Base-by-base conservation (phyloP, 805 yeast genomes). In the Teunomyces stri region DNA sequence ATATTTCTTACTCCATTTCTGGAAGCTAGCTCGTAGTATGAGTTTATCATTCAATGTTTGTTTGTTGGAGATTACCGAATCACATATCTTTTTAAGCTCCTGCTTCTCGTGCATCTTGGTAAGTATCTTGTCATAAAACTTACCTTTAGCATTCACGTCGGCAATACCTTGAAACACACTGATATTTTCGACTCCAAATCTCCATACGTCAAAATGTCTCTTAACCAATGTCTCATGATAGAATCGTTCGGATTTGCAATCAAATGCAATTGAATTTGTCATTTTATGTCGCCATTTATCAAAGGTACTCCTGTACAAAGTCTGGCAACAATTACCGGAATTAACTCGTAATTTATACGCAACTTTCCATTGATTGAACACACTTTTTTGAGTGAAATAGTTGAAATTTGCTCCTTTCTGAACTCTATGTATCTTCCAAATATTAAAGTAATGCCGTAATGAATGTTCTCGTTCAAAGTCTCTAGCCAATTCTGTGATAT, bases 1-100 rank as follows among this genome's bases (percentile, higher is more conserved):
- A 45, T 59, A 61, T 2, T 44, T 44, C 0, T 45, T 33, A 39
- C 58, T 58, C 75, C 75, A 70, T 16, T 21, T 39, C 7, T 37
- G 27, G 3, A 61, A 37, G 3, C 41, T 34, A 3, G 45, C 34
- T n/a, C 33, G 38, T 7, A 52, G 20, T 3, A 42, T 25, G 12
- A 49, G 29, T 21, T 44, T 42, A 2, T 49, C 38, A 12, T 46
- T 33, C 16, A 52, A 42, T 2, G n/a, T 13, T 6, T 28, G 16
- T 18, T 21, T 20, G 12, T 12, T 29, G 5, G 6, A 9, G 20
- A 18, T 15, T 10, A 31, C 25, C 4, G 34, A 15, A 5, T 34
- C 40, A 2, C 22, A 28, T n/a, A 30, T 31, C 15, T 35, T 29
- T 4, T 16, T 5, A 9, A 39, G 25, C 18, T 16, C 27, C 5